These are phyloP conservation scores for Keithomyces neogunnii DNA, from an alignment of 2,329 filamentous ascomycete genomes.

Conservation along the genomic window DNA sequence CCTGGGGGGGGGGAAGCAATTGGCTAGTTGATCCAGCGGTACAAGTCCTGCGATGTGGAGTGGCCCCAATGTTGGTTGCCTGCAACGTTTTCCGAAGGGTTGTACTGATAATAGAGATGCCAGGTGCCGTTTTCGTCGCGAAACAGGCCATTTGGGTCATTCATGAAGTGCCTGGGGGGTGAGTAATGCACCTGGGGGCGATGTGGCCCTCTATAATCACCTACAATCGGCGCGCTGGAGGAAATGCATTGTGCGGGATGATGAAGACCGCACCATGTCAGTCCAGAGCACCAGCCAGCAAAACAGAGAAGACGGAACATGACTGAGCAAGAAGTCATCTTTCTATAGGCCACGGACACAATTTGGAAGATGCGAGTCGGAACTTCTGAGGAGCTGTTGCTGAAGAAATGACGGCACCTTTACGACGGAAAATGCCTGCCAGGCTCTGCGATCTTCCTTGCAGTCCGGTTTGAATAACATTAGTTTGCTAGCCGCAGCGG, in stretches of 20 bases:
- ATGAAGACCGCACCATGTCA: neutral
- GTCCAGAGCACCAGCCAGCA: neutral
- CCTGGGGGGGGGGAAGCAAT: conserved; percentile 48
- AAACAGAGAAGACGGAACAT: conserved; percentile 1
- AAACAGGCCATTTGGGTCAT: conserved; percentile 25
- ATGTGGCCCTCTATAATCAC: conserved; percentile 13
- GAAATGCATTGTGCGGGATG: conserved; percentile 10
- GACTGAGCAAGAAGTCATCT: neutral
- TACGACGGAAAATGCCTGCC: no score
- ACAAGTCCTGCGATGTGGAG: conserved; percentile 52
- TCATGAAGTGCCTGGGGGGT: conserved; percentile 5
- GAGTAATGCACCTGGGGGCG: conserved; percentile 8
- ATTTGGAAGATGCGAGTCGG: no score
- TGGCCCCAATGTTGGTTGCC: conserved; percentile 62
- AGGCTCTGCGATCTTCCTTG: neutral
- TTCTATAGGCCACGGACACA: neutral
- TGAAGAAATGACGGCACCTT: neutral
- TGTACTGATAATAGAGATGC: conserved; percentile 59
- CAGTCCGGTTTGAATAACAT: no score
- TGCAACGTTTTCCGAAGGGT: conserved; percentile 30
- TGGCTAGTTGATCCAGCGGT: conserved; percentile 56
- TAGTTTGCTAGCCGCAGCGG: no score
- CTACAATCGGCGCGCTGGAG: conserved; percentile 14
- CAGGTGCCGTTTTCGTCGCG: conserved; percentile 47
- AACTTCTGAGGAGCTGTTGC: neutral